A percentile compares a stretch with the other conserved stretches of the same genome.
phyloP scores from a whole-genome alignment of 495 filamentous ascomycete genomes.

The Haplographium delicatum region DNA sequence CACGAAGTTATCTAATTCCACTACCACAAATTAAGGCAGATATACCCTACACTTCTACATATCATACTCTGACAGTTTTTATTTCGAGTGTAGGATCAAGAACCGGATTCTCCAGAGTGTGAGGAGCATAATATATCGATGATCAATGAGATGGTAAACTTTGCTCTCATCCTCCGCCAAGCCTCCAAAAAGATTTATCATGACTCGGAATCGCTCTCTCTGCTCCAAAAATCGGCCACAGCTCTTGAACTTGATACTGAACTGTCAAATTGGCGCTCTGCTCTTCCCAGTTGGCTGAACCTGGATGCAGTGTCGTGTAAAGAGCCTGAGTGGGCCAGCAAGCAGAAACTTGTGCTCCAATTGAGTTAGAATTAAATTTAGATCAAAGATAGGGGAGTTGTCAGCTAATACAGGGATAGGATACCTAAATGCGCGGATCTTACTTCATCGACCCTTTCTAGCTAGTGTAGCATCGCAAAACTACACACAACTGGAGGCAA shows the following conservation, averaged over 20 bases:
- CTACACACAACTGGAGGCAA: neutral
- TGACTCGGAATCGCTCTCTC: neutral
- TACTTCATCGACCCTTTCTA: slow-evolving; percentile 2
- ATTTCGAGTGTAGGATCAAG: neutral
- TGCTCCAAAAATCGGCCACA: neutral
- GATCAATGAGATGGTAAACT: neutral
- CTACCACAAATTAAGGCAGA: neutral
- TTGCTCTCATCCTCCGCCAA: neutral
- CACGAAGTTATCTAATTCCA: neutral
- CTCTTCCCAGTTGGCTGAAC: neutral
- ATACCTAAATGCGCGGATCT: neutral
- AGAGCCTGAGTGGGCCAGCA: slow-evolving; percentile 2
- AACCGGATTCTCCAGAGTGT: neutral
- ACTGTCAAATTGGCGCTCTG: neutral
- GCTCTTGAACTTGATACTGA: neutral
- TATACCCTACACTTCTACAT: neutral
- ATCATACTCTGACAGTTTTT: neutral
- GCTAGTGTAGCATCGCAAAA: neutral
- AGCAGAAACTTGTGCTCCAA: slow-evolving; percentile 5
- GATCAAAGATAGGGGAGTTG: neutral
- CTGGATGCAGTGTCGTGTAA: neutral
- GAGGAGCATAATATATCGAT: neutral
- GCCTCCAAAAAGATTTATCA: slow-evolving; percentile 3
- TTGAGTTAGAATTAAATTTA: neutral
- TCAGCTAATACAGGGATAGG: neutral